These are phyloP conservation scores for Saxophila tyrrhenica DNA, from an alignment of 495 filamentous ascomycete genomes.

Conservation along the genomic window DNA sequence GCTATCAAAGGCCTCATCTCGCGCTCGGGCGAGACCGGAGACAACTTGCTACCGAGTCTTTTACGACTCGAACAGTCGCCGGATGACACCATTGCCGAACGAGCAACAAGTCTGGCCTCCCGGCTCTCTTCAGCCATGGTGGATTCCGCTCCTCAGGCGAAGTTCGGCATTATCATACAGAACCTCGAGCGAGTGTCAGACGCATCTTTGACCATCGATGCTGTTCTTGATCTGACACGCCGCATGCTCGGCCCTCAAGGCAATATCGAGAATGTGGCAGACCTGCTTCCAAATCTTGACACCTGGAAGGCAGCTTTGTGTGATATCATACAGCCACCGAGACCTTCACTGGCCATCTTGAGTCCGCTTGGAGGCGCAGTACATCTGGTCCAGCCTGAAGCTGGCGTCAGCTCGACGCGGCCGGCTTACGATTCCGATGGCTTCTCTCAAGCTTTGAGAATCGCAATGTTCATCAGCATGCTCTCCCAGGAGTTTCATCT, in stretches of 20 bases:
- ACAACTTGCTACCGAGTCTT: conserved; percentile 43
- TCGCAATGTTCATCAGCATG: conserved; percentile 53
- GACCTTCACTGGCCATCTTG: conserved; percentile 42
- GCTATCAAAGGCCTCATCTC: conserved; percentile 25
- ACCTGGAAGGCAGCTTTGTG: conserved; percentile 4
- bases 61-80: conserved; percentile 46
- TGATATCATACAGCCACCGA: background rate
- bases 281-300: conserved; percentile 4
- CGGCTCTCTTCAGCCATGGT: conserved; percentile 28
- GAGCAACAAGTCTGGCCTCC: conserved; percentile 34
- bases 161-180: conserved; percentile 27
- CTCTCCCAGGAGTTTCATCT: conserved; percentile 35
- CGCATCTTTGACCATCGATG: conserved; percentile 41
- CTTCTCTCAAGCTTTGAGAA: conserved; percentile 59
- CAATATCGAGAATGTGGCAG: background rate
- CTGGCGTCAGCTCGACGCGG: background rate
- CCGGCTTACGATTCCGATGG: conserved; percentile 50
- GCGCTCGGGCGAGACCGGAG: conserved; percentile 30
- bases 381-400: conserved; percentile 43
- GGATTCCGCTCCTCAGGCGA: conserved; percentile 28
- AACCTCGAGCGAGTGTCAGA: conserved; percentile 37
- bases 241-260: conserved; percentile 33
- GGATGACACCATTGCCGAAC: conserved; percentile 41
- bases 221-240: conserved; percentile 42
- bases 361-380: conserved; percentile 60